Conservation (phyloP, 306 rosid genomes). For the Glycine soja region DNA sequence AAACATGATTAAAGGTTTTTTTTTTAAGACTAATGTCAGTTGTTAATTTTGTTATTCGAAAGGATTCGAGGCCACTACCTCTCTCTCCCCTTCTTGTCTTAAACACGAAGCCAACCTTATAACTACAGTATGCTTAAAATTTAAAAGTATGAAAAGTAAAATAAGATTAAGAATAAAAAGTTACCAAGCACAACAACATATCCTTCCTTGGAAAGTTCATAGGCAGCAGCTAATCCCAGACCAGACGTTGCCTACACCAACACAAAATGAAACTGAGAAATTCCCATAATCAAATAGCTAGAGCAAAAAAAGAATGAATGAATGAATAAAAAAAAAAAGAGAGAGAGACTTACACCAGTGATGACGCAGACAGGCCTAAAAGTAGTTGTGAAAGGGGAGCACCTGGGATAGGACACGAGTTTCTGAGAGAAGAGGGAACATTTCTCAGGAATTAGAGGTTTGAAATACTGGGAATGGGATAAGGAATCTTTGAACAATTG, state of each 20-base stretch:
- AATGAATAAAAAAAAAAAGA: too few relatives aligned
- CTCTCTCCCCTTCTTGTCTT: too few relatives aligned
- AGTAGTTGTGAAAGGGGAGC: slow-evolving; percentile 44
- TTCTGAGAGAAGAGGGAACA: slow-evolving; percentile 29
- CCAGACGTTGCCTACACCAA: slow-evolving; percentile 90
- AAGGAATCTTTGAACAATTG: slow-evolving; percentile 48
- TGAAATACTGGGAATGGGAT: not conserved
- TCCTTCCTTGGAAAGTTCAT: slow-evolving; percentile 72
- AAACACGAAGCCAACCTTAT: too few relatives aligned
- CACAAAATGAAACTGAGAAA: not conserved
- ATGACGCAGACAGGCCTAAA: slow-evolving; percentile 70
- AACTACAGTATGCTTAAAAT: not conserved
- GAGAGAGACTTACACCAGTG: slow-evolving; percentile 76
- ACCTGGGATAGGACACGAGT: slow-evolving; percentile 50
- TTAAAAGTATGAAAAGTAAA: not conserved
- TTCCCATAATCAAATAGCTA: slow-evolving; percentile 9
- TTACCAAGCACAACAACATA: slow-evolving; percentile 79
- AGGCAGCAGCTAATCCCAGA: slow-evolving; percentile 79
- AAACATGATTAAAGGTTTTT: not conserved
- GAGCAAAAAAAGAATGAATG: not conserved
- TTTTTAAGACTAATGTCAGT: too few relatives aligned
- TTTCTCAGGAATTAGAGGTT: not conserved
- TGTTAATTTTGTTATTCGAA: too few relatives aligned
- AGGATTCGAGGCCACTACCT: too few relatives aligned
- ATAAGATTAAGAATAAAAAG: slow-evolving; percentile 23